Evolutionary conservation across 768 basidiomycete genomes (phyloP), one percentile per base, ranked within the genome.

Genomic region (Russula sp.): DNA sequence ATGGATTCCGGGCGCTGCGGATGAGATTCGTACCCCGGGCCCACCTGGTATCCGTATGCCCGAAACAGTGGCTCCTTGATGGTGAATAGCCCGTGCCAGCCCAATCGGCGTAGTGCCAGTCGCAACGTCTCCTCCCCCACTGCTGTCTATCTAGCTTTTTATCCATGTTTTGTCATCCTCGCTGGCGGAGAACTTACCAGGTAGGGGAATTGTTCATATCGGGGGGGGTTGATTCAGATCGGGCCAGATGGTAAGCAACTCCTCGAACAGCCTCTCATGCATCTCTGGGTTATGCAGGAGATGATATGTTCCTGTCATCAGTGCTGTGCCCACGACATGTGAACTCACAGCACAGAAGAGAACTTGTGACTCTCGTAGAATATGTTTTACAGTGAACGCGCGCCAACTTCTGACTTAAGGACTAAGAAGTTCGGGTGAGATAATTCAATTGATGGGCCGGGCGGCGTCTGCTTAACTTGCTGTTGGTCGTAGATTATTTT

Each of bases 291-390:
- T 50, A 32, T 51, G 18, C n/a, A 60, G 27, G n/a, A 27, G 52
- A 39, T 60, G 51, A 20, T 51, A 60, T 7, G 40, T 52, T 14
- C 49, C 51, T 11, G 40, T 44, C 39, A 60, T 60, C 22, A 44
- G 39, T 2, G 39, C 59, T n/a, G 51, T 40, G 37, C 59, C 59
- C 9, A 60, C 39, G 27, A 56, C 27, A 16, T 56, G 40, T 22
- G 55, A 56, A 45, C 40, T 56, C 13, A 22, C 20, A 31, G 40
- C 55, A 42, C 55, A 44, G 7, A 44, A 22, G 20, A 56, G 55
- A 20, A 44, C 27, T 44, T 55, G 55, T 14, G 55, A 56, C 27
- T 56, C 55, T 34, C 55, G 55, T 35, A 56, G 27, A 42, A 56
- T 16, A 42, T 27, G 27, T 27, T 27, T 27, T 44, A 27, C 42